Conservation (phyloP, 176 grass and related monocot species). For the Chrysopogon serrulatus region DNA sequence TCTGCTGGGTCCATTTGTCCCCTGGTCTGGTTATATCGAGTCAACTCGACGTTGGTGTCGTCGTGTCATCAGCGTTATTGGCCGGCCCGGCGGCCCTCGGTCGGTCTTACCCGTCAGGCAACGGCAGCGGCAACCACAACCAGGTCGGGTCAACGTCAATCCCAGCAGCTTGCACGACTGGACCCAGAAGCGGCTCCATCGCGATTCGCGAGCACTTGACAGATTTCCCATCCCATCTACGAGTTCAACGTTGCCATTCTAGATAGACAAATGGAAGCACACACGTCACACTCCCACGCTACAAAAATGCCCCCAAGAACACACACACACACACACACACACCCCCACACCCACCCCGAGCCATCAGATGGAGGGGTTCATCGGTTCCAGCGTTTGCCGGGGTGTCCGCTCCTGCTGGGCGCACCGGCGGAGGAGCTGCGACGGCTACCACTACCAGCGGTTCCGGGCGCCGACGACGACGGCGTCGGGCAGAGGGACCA, state of each 20-base stretch:
- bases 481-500: background rate
- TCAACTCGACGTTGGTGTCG: background rate
- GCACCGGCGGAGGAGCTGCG: background rate
- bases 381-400: background rate
- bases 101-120: background rate
- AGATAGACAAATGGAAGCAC: background rate
- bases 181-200: background rate
- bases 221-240: background rate
- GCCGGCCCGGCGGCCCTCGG: background rate
- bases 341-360: too few relatives aligned
- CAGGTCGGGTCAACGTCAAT: constrained; percentile 7
- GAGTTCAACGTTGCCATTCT: background rate
- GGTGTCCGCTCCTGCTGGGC: constrained; percentile 8
- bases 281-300: background rate
- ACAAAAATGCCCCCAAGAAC: background rate
- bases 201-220: background rate
- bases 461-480: background rate
- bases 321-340: too few relatives aligned
- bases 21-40: background rate
- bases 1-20: background rate
- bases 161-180: background rate
- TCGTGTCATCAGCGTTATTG: background rate
- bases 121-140: background rate
- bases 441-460: background rate
- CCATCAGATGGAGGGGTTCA: constrained; percentile 8